Conservation (phyloP, 2,329 filamentous ascomycete genomes). For the Coccinonectria pachysandricola region DNA sequence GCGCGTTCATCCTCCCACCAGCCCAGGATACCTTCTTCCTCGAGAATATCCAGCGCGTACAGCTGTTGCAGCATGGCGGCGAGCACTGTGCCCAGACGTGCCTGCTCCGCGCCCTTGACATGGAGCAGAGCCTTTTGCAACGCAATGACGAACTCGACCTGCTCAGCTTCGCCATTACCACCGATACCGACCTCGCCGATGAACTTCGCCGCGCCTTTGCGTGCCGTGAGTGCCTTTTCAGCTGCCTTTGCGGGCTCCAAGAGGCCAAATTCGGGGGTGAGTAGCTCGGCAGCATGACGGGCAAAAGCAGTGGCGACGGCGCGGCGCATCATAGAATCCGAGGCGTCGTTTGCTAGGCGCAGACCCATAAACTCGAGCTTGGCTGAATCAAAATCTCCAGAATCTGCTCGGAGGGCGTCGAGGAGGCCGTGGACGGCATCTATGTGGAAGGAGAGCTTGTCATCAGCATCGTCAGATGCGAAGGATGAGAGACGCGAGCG, state of each 20-base stretch:
- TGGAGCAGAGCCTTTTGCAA: conserved; percentile 71
- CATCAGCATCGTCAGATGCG: conserved; percentile 59
- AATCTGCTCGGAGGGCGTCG: conserved; percentile 68
- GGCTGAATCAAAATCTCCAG: conserved; percentile 67
- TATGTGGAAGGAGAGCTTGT: conserved; percentile 57
- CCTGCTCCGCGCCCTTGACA: conserved; percentile 45
- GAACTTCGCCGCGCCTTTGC: conserved; percentile 44
- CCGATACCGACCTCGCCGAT: conserved; percentile 50
- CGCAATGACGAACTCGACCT: conserved; percentile 74
- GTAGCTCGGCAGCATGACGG: conserved; percentile 65
- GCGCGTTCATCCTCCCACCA: conserved; percentile 79
- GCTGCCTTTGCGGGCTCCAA: conserved; percentile 56
- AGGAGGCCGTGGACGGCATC: conserved; percentile 82
- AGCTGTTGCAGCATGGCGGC: conserved; percentile 74
- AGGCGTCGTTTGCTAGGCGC: conserved; percentile 84
- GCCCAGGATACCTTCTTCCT: conserved; percentile 76
- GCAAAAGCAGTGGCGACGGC: conserved; percentile 81
- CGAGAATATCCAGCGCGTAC: conserved; percentile 73
- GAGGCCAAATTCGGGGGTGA: conserved; percentile 37
- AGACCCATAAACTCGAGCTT: conserved; percentile 89
- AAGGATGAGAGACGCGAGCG: conserved; percentile 61
- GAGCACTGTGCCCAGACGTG: conserved; percentile 51
- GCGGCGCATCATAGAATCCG: conserved; percentile 76
- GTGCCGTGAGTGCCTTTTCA: conserved; percentile 46
- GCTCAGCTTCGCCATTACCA: conserved; percentile 61